Evolutionary conservation across 2,329 filamentous ascomycete genomes (phyloP), one percentile per base, ranked within the genome.

Genomic region (Pseudogymnoascus sp.): DNA sequence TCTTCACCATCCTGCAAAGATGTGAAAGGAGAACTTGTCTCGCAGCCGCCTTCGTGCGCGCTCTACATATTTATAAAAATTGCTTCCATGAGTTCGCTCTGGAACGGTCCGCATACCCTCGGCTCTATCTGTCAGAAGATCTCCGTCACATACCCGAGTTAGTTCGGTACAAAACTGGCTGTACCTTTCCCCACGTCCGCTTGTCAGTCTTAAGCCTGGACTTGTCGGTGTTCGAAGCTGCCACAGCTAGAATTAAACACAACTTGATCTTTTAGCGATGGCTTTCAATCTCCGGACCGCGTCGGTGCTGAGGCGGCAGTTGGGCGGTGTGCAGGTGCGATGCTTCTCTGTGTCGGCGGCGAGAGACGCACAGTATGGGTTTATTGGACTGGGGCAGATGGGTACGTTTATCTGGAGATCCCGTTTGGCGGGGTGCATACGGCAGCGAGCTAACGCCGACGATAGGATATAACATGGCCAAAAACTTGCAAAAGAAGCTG

Each of bases 391-490:
- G 50, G 83, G 83, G 13, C 81, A 83, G 72, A 86, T 86, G 83
- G 83, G 82, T 84, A 76, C 47, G 78, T 75, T 60, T 60, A 60
- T 40, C 47, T 53, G 47, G 26, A 17, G 47, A 17, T 53, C 31
- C 26, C n/a, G 53, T 63, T 59, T 50, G 33, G 38, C 42, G 53
- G 61, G 33, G 62, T 57, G 40, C 47, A n/a, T n/a, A n/a, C n/a
- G n/a, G n/a, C n/a, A 31, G 47, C 47, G 26, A 53, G 26, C 47
- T 53, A 21, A 50, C 33, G 5, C 11, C n/a, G 23, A 21, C 26
- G 15, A 61, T 65, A 88, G 87, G 88, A 59, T 90, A 86, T 68
- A 83, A 86, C 59, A 91, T 91, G 88, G 88, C 88, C 36, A 83
- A 80, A 73, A 91, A 90, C 69, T 78, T 91, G 4, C 82, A 87